Conservation (phyloP, 345 rosid genomes). For the Eucalyptus virginea region DNA sequence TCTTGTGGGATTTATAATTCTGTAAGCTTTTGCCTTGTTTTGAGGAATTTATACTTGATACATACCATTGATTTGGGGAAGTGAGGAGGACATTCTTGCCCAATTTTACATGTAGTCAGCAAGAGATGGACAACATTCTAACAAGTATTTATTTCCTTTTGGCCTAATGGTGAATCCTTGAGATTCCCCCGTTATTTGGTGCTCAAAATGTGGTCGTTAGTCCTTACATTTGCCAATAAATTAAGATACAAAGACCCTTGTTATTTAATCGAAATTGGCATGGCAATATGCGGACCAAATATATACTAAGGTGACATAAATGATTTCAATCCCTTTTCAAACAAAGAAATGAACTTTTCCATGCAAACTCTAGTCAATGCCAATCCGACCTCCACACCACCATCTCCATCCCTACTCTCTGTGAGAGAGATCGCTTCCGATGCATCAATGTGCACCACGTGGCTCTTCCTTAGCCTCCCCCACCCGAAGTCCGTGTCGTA, state of each 20-base stretch:
- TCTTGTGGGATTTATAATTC: neutral
- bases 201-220: neutral
- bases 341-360: neutral
- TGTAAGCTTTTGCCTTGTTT: neutral
- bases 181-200: neutral
- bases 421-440: neutral
- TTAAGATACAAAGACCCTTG: neutral
- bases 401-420: slow-evolving; percentile 6
- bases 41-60: neutral
- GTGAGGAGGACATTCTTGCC: neutral
- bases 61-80: neutral
- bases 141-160: neutral
- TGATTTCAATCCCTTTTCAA: neutral
- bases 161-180: neutral
- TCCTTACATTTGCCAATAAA: neutral
- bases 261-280: neutral
- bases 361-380: neutral
- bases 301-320: neutral
- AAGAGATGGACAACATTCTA: neutral
- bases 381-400: slow-evolving; percentile 24
- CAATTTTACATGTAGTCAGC: neutral
- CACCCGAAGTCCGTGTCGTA: slow-evolving; percentile 28
- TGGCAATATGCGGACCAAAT: neutral
- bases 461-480: slow-evolving; percentile 23
- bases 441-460: neutral